Evolutionary conservation across 2,329 filamentous ascomycete species (phyloP).

Genomic region (Stachybotrys elegans): DNA sequence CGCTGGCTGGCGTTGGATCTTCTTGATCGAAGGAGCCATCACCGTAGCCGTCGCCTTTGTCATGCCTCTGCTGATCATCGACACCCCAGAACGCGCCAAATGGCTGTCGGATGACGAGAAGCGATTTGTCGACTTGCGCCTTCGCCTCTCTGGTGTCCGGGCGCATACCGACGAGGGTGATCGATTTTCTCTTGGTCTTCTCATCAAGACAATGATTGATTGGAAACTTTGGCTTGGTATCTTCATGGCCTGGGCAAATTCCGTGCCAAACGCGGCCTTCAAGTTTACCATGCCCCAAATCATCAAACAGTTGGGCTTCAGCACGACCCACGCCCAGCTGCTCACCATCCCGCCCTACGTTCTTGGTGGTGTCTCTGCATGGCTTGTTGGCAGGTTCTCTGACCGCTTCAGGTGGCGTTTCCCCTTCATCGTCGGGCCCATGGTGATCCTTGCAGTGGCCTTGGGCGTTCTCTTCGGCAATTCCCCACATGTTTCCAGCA

Average conservation of each 20-base stretch:
- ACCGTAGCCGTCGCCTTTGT: conserved; percentile 29
- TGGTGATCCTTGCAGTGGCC: conserved; percentile 22
- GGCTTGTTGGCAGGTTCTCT: conserved; percentile 21
- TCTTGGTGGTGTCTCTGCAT: conserved; percentile 21
- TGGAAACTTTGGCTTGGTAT: conserved; percentile 24
- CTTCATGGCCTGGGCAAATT: conserved; percentile 27
- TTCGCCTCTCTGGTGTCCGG: conserved; percentile 23
- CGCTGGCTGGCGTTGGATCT: conserved; percentile 47
- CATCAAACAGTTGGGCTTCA: conserved; percentile 33
- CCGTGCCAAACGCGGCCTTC: conserved; percentile 15
- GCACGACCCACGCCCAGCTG: conserved; percentile 19
- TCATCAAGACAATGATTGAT: conserved; percentile 21
- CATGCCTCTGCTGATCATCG: conserved; percentile 33
- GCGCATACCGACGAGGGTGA: conserved; percentile 16
- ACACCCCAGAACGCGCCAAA: conserved; percentile 25
- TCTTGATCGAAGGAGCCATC: conserved; percentile 44
- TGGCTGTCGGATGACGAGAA: conserved; percentile 35
- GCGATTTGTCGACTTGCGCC: conserved; percentile 16
- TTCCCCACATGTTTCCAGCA: conserved; percentile 27
- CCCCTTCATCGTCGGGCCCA: conserved; percentile 29
- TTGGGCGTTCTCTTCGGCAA: conserved; percentile 27
- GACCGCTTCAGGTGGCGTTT: conserved; percentile 31
- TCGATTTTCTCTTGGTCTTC: conserved; percentile 22
- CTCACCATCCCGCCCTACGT: conserved; percentile 30
- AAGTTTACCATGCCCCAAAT: conserved; percentile 28